These are phyloP conservation scores for Physcomitrellopsis africana DNA, from an alignment of 225 moss, liverwort and hornwort genomes.

Conservation along the genomic window DNA sequence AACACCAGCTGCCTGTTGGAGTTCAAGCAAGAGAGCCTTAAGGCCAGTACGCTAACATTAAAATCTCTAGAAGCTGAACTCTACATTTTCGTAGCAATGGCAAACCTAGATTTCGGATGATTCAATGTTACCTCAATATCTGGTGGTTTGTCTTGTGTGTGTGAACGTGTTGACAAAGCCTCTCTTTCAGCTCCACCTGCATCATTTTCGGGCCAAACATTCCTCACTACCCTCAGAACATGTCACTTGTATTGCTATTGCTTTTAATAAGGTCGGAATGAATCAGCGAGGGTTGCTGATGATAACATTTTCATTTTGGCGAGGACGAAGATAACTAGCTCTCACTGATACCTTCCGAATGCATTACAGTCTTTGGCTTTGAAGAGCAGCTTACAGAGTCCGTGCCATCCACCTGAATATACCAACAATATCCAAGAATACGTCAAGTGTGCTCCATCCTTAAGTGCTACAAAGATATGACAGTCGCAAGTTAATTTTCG, in stretches of 20 bases:
- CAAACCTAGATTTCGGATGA: background rate
- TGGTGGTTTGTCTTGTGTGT: slow-evolving; percentile 21
- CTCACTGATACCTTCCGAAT: slow-evolving; percentile 27
- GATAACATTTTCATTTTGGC: background rate
- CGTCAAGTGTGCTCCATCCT: slow-evolving; percentile 1
- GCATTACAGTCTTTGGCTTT: slow-evolving; percentile 14
- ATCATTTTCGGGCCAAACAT: slow-evolving; percentile 13
- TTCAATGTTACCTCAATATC: slow-evolving; percentile 25
- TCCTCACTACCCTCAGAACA: slow-evolving; percentile 19
- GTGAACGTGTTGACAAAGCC: slow-evolving; percentile 2
- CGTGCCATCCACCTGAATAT: slow-evolving; percentile 27
- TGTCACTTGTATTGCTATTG: background rate
- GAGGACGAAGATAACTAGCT: background rate
- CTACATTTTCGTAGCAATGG: background rate
- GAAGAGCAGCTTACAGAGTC: slow-evolving; percentile 22
- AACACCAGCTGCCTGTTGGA: slow-evolving; percentile 28
- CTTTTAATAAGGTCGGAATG: slow-evolving; percentile 1
- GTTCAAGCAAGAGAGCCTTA: slow-evolving; percentile 3
- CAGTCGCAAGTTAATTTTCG: background rate
- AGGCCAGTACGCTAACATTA: background rate
- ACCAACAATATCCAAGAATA: slow-evolving; percentile 19
- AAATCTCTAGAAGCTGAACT: slow-evolving; percentile 5
- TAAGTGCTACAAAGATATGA: background rate
- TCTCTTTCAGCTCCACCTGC: slow-evolving; percentile 27
- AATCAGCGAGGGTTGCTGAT: background rate